These are phyloP conservation scores for Emericellopsis cladophorae DNA, from an alignment of 2,329 filamentous ascomycete species.

Conservation along the genomic window DNA sequence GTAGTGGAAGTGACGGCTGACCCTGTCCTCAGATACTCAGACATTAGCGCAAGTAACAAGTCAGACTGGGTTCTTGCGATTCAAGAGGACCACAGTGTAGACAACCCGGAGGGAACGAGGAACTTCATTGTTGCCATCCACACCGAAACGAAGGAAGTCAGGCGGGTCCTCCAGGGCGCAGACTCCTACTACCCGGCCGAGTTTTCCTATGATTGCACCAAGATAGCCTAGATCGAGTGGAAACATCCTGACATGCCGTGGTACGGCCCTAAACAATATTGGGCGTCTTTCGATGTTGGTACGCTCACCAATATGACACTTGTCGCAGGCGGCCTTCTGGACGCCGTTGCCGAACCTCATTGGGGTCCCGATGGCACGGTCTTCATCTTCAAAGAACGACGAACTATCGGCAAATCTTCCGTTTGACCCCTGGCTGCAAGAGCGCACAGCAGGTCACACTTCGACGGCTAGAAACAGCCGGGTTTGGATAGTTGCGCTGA, in stretches of 20 bases:
- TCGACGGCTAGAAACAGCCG: slow-evolving; percentile 24
- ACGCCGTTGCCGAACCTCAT: slow-evolving; percentile 34
- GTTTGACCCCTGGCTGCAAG: slow-evolving; percentile 13
- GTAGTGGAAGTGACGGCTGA: slow-evolving; percentile 18
- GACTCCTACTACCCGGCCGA: slow-evolving; percentile 41
- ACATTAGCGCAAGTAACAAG: slow-evolving; percentile 28
- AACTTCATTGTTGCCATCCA: slow-evolving; percentile 28
- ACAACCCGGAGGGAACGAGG: slow-evolving; percentile 16
- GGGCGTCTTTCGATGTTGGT: slow-evolving; percentile 25
- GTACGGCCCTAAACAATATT: slow-evolving; percentile 28
- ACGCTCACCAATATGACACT: slow-evolving; percentile 15
- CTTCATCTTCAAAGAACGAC: slow-evolving; percentile 32
- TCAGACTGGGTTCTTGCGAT: slow-evolving; percentile 32
- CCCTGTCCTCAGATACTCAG: slow-evolving; percentile 26
- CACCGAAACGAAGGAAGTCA: slow-evolving; percentile 24
- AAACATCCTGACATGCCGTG: slow-evolving; percentile 40
- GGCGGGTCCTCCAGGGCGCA: slow-evolving; percentile 24
- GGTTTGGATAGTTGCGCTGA: slow-evolving; percentile 21
- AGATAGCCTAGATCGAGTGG: slow-evolving; percentile 41
- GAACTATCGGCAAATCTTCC: slow-evolving; percentile 34
- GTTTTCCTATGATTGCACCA: slow-evolving; percentile 31
- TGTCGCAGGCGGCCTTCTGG: slow-evolving; percentile 26
- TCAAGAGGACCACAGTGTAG: slow-evolving; percentile 34
- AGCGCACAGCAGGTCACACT: slow-evolving; percentile 17
- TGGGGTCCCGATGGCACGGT: slow-evolving; percentile 36